Evolutionary conservation across 2,329 filamentous ascomycete genomes (phyloP).

Genomic region (Epichloe glyceriae): DNA sequence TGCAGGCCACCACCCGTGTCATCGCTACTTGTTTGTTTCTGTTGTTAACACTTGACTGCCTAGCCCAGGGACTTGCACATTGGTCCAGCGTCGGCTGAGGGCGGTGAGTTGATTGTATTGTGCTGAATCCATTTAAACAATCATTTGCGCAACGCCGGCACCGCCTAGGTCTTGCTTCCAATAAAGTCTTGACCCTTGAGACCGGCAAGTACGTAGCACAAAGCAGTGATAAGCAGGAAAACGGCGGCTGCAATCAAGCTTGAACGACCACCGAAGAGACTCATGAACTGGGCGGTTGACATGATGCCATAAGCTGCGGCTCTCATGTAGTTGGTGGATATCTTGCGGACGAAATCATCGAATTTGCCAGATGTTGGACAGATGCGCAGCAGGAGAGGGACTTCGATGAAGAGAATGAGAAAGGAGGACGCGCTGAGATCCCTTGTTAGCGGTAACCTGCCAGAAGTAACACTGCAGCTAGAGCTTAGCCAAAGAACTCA

Average conservation of each 20-base stretch:
- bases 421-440: conserved; percentile 51
- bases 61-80: not conserved
- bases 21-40: not conserved
- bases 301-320: conserved; percentile 74
- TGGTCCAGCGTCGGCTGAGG: not conserved
- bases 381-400: conserved; percentile 90
- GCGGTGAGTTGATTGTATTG: not conserved
- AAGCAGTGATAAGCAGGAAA: conserved; percentile 59
- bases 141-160: conserved; percentile 92
- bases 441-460: not conserved
- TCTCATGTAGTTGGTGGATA: conserved; percentile 96
- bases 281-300: conserved; percentile 75
- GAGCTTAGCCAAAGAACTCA: conserved; percentile 23
- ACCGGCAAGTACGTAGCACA: conserved; percentile 71
- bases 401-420: conserved; percentile 73
- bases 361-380: conserved; percentile 89
- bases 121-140: conserved; percentile 49
- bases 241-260: conserved; percentile 80
- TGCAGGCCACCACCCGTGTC: not conserved
- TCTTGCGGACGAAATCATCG: conserved; percentile 76
- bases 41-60: not conserved
- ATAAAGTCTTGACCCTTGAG: conserved; percentile 77
- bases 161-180: conserved; percentile 95
- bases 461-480: not conserved
- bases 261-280: conserved; percentile 49